A percentile compares a stretch with the other conserved stretches of the same genome.
Conservation (phyloP, 345 rosid species). For the Citrus mangshanensis region DNA sequence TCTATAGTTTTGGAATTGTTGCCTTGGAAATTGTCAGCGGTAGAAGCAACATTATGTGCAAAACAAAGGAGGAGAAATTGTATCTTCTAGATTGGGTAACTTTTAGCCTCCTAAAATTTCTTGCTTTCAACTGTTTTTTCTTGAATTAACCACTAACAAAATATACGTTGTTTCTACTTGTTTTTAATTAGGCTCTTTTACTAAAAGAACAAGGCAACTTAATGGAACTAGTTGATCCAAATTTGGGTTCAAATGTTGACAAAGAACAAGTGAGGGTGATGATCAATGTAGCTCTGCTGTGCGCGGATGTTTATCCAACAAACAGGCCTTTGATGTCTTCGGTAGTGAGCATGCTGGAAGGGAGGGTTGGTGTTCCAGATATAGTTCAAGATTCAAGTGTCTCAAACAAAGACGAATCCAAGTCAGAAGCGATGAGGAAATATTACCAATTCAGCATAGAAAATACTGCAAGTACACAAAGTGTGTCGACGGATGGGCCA, state of each 20-base stretch:
- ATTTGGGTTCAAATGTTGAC: conserved; percentile 40
- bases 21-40: conserved; percentile 35
- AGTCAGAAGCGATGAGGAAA: conserved; percentile 18
- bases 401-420: neutral
- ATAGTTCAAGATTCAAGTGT: neutral
- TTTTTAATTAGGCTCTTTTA: conserved; percentile 25
- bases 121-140: neutral
- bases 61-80: neutral
- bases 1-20: conserved; percentile 41
- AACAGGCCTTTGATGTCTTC: conserved; percentile 54
- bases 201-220: conserved; percentile 40
- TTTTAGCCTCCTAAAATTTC: neutral
- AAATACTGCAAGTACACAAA: conserved; percentile 10
- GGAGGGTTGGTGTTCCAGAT: conserved; percentile 26
- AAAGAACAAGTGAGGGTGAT: conserved; percentile 36
- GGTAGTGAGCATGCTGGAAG: conserved; percentile 63
- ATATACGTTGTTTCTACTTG: neutral
- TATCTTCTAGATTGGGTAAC: conserved; percentile 39
- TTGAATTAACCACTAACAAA: neutral
- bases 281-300: conserved; percentile 46
- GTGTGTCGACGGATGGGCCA: conserved; percentile 7
- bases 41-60: conserved; percentile 15
- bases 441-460: conserved; percentile 7
- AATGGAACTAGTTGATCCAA: conserved; percentile 39
- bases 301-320: conserved; percentile 36